Base-by-base conservation (phyloP, 768 basidiomycete species). In the Mrakia gelida region DNA sequence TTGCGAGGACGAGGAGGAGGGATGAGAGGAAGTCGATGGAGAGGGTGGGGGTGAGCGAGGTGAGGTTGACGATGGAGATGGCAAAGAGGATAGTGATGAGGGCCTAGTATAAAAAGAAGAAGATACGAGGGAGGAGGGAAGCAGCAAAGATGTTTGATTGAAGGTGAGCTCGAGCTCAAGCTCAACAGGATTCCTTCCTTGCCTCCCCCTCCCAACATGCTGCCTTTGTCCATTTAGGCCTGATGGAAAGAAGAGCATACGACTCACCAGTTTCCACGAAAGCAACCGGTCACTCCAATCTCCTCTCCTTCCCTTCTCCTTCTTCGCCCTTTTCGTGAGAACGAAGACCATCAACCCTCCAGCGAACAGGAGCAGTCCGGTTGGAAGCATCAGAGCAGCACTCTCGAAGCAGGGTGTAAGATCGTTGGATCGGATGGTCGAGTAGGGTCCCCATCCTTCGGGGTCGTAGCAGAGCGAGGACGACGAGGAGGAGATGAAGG, bases 341-440 rank as follows among this genome's bases (percentile, higher is more conserved):
- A 89, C 43, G 43, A 89, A 73, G 73, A 91, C 82, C 11, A 86
- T 43, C 61, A 49, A 26, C 38, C 43, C 23, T 9, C 43, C 70
- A 21, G 49, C 28, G 28, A 77, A 21, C 6, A 78, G 45, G 52
- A 78, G 56, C 3, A 68, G 23, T 0, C 9, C 61, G 30, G 41
- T 28, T 28, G 65, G 30, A 32, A 59, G 32, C n/a, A n/a, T 26
- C n/a, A 45, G 54, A 26, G 91, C 82, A 21, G 89, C 91, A 80
- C 93, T 91, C 81, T 95, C 91, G 80, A 91, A 92, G 83, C 94
- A 96, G 21, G 89, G 88, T 0, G 93, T 92, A 13, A 90, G 80
- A 83, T 95, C 94, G 82, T 94, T 92, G 21, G 87, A 85, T 74
- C 93, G 88, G 0, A 84, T 80, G 0, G 78, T 83, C 0, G 93